phyloP scores from a whole-genome alignment of 805 yeast genomes.

The Ascoidea tarda region DNA sequence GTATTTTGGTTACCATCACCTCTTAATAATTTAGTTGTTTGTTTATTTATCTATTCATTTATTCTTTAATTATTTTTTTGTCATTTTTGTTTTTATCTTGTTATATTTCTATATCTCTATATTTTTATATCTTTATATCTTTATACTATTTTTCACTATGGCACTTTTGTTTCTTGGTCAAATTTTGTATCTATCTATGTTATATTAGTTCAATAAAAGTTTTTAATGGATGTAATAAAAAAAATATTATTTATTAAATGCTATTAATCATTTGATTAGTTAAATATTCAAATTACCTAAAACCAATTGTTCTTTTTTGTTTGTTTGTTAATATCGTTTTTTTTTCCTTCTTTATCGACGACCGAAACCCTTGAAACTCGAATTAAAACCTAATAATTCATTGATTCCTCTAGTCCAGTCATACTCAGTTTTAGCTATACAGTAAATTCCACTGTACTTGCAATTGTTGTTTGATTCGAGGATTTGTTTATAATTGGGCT shows the following conservation, averaged over 20 bases:
- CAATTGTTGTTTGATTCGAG: constrained; percentile 3
- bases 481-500: constrained; percentile 26
- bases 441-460: constrained; percentile 56
- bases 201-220: background rate
- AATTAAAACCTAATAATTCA: constrained; percentile 78
- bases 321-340: background rate
- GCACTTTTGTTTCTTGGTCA: no score
- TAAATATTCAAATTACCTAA: background rate
- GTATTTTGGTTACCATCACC: no score
- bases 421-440: constrained; percentile 67
- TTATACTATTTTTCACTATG: no score
- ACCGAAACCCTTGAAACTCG: constrained; percentile 45
- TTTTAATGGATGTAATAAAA: background rate
- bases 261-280: background rate
- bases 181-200: no score
- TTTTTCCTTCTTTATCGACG: background rate
- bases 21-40: no score
- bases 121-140: background rate
- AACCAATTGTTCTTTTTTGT: background rate
- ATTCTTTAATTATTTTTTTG: no score
- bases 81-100: no score
- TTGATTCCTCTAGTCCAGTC: constrained; percentile 92
- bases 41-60: no score
- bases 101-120: background rate
- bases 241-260: background rate